These are phyloP conservation scores for Monosporascus sp. DNA, from an alignment of 2,329 filamentous ascomycete species.

Conservation along the genomic window DNA sequence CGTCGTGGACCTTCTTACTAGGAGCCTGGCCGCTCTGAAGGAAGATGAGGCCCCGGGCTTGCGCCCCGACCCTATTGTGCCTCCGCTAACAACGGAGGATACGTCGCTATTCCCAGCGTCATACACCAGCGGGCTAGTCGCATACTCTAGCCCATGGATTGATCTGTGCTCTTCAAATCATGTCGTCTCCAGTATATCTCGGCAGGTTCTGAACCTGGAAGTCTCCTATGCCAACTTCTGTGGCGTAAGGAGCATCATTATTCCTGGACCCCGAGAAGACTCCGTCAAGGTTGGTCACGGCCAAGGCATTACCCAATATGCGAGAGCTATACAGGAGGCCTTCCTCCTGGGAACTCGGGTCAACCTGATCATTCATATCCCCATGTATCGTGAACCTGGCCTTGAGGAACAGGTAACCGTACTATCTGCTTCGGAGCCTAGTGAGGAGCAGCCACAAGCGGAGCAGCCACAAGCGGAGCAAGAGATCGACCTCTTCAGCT, in stretches of 20 bases:
- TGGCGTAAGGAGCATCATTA: conserved; percentile 75
- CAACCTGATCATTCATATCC: conserved; percentile 74
- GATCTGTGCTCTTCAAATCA: conserved; percentile 81
- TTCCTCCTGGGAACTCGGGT: conserved; percentile 70
- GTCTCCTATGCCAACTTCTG: conserved; percentile 95
- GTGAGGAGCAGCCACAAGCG: conserved; percentile 25
- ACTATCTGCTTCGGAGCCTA: conserved; percentile 41
- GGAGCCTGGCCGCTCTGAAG: conserved; percentile 46
- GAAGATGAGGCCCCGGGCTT: conserved; percentile 39
- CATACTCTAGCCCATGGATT: conserved; percentile 85
- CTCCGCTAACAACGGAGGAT: conserved; percentile 73
- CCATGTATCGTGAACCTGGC: conserved; percentile 72
- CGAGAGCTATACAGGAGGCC: conserved; percentile 76
- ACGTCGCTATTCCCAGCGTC: conserved; percentile 66
- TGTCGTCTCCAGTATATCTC: conserved; percentile 76
- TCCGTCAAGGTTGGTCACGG: conserved; percentile 46
- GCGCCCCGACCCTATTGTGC: conserved; percentile 52
- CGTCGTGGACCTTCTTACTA: conserved; percentile 56
- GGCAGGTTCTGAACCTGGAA: conserved; percentile 85
- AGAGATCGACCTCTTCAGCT: conserved; percentile 65
- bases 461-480: conserved; percentile 41
- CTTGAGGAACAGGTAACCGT: conserved; percentile 47
- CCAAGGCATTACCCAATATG: conserved; percentile 66
- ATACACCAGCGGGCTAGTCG: conserved; percentile 68
- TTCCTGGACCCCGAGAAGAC: conserved; percentile 70